Percentiles rank a stretch among this genome's conserved stretches.
These are phyloP conservation scores for Annulohypoxylon truncatum DNA, from an alignment of 2,329 filamentous ascomycete species.

Conservation along the genomic window DNA sequence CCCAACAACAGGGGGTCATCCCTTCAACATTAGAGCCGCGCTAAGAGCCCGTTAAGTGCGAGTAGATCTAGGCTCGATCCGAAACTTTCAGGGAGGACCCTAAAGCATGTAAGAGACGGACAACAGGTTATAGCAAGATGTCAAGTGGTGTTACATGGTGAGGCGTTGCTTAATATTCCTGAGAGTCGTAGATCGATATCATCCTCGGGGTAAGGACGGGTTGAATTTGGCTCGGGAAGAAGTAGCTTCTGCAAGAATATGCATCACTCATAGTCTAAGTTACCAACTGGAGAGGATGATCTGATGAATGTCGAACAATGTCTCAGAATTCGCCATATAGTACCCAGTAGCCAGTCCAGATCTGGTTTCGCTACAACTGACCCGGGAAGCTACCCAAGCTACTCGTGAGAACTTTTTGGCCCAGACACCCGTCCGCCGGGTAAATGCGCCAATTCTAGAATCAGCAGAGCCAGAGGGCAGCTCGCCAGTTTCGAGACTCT, in stretches of 20 bases:
- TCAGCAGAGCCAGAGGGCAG: constrained; percentile 19
- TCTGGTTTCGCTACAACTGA: constrained; percentile 12
- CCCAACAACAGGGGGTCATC: constrained; percentile 6
- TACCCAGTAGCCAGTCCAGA: constrained; percentile 13
- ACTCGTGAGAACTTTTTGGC: not conserved
- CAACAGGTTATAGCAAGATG: constrained; percentile 23
- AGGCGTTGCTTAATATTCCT: constrained; percentile 19
- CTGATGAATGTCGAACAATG: constrained; percentile 29
- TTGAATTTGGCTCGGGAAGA: constrained; percentile 20
- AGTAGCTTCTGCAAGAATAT: constrained; percentile 18
- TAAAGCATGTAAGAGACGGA: constrained; percentile 26
- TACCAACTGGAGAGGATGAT: constrained; percentile 18
- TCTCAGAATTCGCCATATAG: constrained; percentile 27
- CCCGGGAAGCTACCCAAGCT: constrained; percentile 6
- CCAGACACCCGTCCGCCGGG: constrained; percentile 27
- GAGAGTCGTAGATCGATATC: constrained; percentile 23
- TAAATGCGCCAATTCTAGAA: constrained; percentile 37
- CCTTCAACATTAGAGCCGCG: constrained; percentile 29
- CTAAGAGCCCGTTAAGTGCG: constrained; percentile 30
- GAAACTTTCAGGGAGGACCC: constrained; percentile 35
- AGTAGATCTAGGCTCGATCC: constrained; percentile 36
- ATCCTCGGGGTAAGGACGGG: constrained; percentile 19
- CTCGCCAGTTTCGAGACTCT: constrained; percentile 23
- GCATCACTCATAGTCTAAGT: constrained; percentile 13
- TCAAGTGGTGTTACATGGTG: constrained; percentile 27